These are phyloP conservation scores for Hygrocybe coccinea DNA, from an alignment of 768 basidiomycete genomes.

Conservation along the genomic window DNA sequence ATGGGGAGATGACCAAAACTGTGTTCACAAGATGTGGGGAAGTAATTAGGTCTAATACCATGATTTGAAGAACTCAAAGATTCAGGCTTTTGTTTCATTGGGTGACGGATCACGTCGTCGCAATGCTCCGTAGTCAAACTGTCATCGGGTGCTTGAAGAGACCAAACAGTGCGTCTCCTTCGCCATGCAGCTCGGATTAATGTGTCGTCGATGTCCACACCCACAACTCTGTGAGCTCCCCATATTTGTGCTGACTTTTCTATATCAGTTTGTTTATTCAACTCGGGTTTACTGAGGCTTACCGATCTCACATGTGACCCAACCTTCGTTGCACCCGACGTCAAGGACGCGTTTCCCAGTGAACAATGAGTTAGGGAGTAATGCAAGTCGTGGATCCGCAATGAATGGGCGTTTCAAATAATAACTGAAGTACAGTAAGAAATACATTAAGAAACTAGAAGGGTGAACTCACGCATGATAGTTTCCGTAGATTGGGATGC, in stretches of 20 bases:
- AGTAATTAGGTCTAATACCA: slow-evolving; percentile 43
- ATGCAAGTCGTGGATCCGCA: slow-evolving; percentile 59
- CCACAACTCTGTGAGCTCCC: slow-evolving; percentile 62
- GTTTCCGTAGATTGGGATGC: slow-evolving; percentile 58
- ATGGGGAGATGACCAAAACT: slow-evolving; percentile 72
- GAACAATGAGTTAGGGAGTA: slow-evolving; percentile 55
- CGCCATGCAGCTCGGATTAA: slow-evolving; percentile 76
- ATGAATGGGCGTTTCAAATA: slow-evolving; percentile 67
- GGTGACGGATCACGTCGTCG: background rate
- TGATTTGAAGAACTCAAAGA: background rate
- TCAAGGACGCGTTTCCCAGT: slow-evolving; percentile 61
- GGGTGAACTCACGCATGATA: slow-evolving; percentile 54
- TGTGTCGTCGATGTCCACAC: slow-evolving; percentile 80
- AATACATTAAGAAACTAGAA: slow-evolving; percentile 1
- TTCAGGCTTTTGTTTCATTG: slow-evolving; percentile 25
- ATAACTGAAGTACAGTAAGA: slow-evolving; percentile 43
- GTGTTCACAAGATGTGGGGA: slow-evolving; percentile 73
- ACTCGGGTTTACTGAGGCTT: slow-evolving; percentile 7
- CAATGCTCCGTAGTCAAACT: background rate
- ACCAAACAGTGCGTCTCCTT: slow-evolving; percentile 66
- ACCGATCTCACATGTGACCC: slow-evolving; percentile 86
- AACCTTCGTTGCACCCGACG: slow-evolving; percentile 83
- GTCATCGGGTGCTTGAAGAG: slow-evolving; percentile 46
- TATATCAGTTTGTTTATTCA: background rate
- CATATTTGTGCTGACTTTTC: slow-evolving; percentile 52